Base-by-base conservation (phyloP, 768 basidiomycete species). In the Mycena leptocephala region DNA sequence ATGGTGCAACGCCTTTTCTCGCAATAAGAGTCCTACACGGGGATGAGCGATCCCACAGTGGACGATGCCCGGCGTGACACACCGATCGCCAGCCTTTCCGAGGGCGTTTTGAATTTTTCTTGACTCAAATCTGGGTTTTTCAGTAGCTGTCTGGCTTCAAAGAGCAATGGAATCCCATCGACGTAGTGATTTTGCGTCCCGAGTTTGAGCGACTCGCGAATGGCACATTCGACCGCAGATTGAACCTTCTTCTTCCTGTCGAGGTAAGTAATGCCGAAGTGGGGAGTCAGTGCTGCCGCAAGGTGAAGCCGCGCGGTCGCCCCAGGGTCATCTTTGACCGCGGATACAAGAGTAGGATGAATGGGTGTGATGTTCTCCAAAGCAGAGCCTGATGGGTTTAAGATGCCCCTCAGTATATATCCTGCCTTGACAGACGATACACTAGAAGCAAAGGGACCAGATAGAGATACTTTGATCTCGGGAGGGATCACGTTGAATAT, bases 201-300 rank as follows among this genome's bases (percentile, higher is more conserved):
- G 32, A 96, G 88, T 83, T 97, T 99, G 72, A 98, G 84, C 8
- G 95, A 95, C 59, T 98, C 95, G 61, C 95, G 90, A 39, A 99
- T 89, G 33, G 93, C 93, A 35, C 91, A 91, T 68, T 95, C 93
- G 7, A 93, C 89, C 0, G 92, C 90, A 9, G 89, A 87, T 13
- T 90, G 86, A 0, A 82, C 80, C 79, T 91, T 95, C 58, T 92
- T 91, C 83, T 96, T 97, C 74, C 88, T 86, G 76, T 94, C 93
- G 20, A 76, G 80, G 80, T 93, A 95, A 5, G 89, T 90, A 20
- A 94, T 82, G 6, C 86, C 88, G 28, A 87, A 82, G 74, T 93
- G 96, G 0, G 97, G 96, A 3, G 92, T 91, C n/a, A 97, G 86
- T 8, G 92, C 90, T 7, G 94, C 89, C 0, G 95, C 94, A 37